Evolutionary conservation across 768 basidiomycete species (phyloP).

Genomic region (Podaxis sp.): DNA sequence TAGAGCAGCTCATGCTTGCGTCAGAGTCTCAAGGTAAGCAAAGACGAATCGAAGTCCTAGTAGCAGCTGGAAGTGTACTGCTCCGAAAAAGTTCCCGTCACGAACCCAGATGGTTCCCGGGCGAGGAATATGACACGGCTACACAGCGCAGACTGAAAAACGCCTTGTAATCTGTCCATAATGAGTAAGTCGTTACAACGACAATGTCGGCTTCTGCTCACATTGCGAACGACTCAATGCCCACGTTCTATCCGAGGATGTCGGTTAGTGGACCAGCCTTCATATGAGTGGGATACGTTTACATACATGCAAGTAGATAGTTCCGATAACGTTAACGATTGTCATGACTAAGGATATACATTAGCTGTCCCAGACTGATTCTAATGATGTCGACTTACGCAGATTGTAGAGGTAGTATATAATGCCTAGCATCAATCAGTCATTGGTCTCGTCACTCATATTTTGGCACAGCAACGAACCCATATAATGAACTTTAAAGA

Average conservation of each 20-base stretch:
- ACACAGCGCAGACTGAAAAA: conserved; percentile 4
- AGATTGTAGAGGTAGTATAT: conserved; percentile 5
- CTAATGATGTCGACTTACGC: not conserved
- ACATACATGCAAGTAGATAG: not conserved
- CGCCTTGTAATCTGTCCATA: not conserved
- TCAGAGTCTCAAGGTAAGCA: no score
- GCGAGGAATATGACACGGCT: conserved; percentile 6
- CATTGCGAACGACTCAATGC: conserved; percentile 1
- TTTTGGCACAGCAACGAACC: not conserved
- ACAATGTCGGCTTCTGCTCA: not conserved
- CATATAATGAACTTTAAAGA: conserved; percentile 8
- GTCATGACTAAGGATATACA: not conserved
- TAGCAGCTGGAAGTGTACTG: no score
- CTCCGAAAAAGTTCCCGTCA: not conserved
- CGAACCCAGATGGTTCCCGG: conserved; percentile 4
- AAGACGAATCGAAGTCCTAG: no score
- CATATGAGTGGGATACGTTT: not conserved
- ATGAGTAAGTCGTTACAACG: not conserved
- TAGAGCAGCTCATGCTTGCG: no score
- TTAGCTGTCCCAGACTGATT: not conserved
- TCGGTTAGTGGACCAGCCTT: not conserved
- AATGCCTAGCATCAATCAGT: not conserved
- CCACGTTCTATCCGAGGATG: not conserved
- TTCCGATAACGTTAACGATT: not conserved
- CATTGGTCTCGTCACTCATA: not conserved